These are phyloP conservation scores for Magnusiomyces fungicola DNA, from an alignment of 1,139 yeast genomes.

Conservation along the genomic window DNA sequence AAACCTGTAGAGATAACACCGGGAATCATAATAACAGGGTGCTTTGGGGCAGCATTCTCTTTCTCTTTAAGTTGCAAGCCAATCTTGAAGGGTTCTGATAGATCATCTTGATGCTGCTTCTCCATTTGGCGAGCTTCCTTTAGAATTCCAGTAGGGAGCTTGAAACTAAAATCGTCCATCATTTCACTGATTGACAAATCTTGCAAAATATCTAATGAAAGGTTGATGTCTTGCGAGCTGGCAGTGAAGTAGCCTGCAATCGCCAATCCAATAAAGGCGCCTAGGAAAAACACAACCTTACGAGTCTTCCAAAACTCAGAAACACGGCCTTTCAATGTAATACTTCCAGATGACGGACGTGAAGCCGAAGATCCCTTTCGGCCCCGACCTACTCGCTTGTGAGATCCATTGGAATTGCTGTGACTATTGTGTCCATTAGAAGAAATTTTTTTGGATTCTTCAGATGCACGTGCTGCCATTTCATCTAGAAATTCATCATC, in stretches of 20 bases:
- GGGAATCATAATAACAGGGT: constrained; percentile 88
- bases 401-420: too few species aligned
- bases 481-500: background rate
- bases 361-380: too few species aligned
- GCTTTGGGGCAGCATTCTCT: constrained; percentile 17
- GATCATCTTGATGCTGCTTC: constrained; percentile 24
- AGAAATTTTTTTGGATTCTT: too few species aligned
- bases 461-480: background rate
- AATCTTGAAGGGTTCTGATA: constrained; percentile 51
- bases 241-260: constrained; percentile 57
- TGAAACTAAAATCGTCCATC: constrained; percentile 30
- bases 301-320: constrained; percentile 6
- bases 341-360: too few species aligned
- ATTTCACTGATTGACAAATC: constrained; percentile 36
- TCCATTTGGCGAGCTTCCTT: constrained; percentile 53
- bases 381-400: too few species aligned
- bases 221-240: constrained; percentile 35
- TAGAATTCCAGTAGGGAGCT: constrained; percentile 57
- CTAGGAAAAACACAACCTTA: constrained; percentile 27
- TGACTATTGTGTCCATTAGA: too few species aligned
- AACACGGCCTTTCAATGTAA: too few species aligned
- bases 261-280: constrained; percentile 63
- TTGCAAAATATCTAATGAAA: constrained; percentile 43
- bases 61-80: constrained; percentile 60
- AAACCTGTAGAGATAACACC: constrained; percentile 94